Conservation (phyloP, 208 protist genomes). For the Leishmania arabica region DNA sequence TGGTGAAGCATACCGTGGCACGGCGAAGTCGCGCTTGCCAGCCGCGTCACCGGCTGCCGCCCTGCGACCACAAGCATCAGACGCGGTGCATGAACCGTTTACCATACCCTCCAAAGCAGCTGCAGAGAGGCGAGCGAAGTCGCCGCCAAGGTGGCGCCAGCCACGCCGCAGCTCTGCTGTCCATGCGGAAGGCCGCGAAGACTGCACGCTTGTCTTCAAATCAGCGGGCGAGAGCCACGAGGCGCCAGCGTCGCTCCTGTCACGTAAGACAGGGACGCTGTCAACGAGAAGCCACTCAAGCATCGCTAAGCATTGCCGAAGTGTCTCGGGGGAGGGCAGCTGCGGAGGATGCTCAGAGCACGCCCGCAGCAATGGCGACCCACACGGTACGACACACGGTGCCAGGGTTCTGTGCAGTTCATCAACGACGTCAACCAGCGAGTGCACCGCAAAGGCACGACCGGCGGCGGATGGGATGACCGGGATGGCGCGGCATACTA, state of each 20-base stretch:
- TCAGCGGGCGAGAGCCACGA: neutral
- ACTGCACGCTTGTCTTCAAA: neutral
- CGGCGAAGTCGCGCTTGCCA: neutral
- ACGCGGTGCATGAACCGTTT: neutral
- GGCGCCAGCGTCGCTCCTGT: neutral
- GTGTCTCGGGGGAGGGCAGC: neutral
- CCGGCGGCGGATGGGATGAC: neutral
- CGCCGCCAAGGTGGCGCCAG: neutral
- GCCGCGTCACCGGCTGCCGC: neutral
- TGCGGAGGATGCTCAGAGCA: neutral
- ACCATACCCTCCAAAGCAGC: neutral
- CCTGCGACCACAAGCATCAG: neutral
- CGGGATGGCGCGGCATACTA: slow-evolving; percentile 22
- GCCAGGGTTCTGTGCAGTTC: slow-evolving; percentile 2
- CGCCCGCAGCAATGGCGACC: neutral
- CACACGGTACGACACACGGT: neutral
- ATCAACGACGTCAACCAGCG: slow-evolving; percentile 3
- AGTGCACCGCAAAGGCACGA: slow-evolving; percentile 3
- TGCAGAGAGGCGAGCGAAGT: neutral
- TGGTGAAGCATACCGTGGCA: neutral
- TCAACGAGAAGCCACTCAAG: slow-evolving; percentile 19
- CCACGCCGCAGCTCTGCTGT: slow-evolving; percentile 10
- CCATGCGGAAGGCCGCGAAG: neutral
- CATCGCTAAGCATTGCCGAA: slow-evolving; percentile 3
- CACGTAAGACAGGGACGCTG: slow-evolving; percentile 1